These are phyloP conservation scores for Cladorrhinum sp. DNA, from an alignment of 2,329 filamentous ascomycete genomes.

Conservation along the genomic window DNA sequence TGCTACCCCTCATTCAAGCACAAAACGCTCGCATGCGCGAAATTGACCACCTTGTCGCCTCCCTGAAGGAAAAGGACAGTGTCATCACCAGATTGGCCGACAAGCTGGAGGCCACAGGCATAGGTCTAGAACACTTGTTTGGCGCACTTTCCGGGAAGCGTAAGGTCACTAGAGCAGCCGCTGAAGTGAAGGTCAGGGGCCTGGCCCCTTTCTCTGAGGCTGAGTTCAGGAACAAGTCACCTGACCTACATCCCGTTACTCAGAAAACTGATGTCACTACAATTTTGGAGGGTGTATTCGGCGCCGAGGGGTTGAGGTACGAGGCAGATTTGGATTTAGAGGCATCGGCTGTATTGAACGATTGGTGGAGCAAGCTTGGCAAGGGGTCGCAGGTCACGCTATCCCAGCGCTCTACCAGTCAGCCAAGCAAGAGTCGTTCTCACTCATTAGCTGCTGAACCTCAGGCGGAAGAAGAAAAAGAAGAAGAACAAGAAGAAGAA, in stretches of 20 bases:
- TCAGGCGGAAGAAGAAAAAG: conserved; percentile 39
- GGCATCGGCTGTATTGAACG: conserved; percentile 38
- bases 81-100: conserved; percentile 51
- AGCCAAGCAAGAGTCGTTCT: conserved; percentile 18
- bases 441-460: conserved; percentile 20
- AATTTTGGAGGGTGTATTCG: conserved; percentile 44
- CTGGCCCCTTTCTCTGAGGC: conserved; percentile 47
- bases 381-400: conserved; percentile 30
- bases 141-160: conserved; percentile 48
- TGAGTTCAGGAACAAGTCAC: conserved; percentile 36
- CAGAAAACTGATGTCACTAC: conserved; percentile 33
- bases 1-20: conserved; percentile 50
- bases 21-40: conserved; percentile 42
- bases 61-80: conserved; percentile 50
- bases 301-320: conserved; percentile 33
- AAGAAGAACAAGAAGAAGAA: conserved; percentile 48
- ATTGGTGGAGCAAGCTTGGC: conserved; percentile 49
- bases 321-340: conserved; percentile 31
- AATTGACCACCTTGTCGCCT: conserved; percentile 41
- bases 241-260: conserved; percentile 22
- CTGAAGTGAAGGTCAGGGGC: conserved; percentile 50
- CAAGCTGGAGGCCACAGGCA: conserved; percentile 52
- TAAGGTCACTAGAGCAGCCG: conserved; percentile 42
- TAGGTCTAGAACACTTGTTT: conserved; percentile 53
- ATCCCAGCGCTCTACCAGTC: conserved; percentile 18